phyloP scores from a whole-genome alignment of 176 grass and related monocot genomes.

The Rhynchospora breviuscula region DNA sequence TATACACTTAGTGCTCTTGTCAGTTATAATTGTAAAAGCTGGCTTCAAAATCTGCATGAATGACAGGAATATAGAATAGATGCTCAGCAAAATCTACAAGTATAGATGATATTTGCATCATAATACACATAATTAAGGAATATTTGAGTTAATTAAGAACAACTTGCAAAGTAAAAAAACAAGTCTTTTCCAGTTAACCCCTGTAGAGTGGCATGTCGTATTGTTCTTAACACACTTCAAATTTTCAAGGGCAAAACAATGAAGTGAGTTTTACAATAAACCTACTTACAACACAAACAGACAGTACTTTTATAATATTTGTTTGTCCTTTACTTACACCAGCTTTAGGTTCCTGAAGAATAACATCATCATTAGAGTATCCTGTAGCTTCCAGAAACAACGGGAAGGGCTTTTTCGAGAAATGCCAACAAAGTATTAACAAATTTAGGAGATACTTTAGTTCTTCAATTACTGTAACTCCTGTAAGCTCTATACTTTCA shows the following conservation, averaged over 20 bases:
- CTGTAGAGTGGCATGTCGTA: neutral
- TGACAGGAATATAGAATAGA: neutral
- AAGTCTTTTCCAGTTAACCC: neutral
- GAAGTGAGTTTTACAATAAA: neutral
- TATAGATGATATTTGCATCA: neutral
- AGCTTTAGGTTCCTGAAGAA: slow-evolving; percentile 99
- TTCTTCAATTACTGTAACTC: slow-evolving; percentile 59
- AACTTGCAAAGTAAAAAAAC: neutral
- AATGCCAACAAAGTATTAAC: slow-evolving; percentile 93
- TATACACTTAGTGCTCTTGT: slow-evolving; percentile 72
- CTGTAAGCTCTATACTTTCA: slow-evolving; percentile 75
- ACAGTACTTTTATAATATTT: neutral
- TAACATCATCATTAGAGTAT: slow-evolving; percentile 62
- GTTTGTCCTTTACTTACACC: slow-evolving; percentile 53
- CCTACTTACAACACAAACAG: neutral
- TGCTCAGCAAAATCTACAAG: slow-evolving; percentile 21
- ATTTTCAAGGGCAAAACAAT: neutral
- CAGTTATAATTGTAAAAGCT: slow-evolving; percentile 83
- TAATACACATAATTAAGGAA: neutral
- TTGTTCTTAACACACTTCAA: neutral
- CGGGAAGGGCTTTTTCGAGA: slow-evolving; percentile 94
- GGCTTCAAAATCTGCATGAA: slow-evolving; percentile 91
- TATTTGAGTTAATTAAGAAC: neutral
- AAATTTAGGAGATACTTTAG: slow-evolving; percentile 82
- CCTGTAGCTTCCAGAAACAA: slow-evolving; percentile 83